phyloP scores from a whole-genome alignment of 495 filamentous ascomycete species.

The Talaromyces borbonicus region DNA sequence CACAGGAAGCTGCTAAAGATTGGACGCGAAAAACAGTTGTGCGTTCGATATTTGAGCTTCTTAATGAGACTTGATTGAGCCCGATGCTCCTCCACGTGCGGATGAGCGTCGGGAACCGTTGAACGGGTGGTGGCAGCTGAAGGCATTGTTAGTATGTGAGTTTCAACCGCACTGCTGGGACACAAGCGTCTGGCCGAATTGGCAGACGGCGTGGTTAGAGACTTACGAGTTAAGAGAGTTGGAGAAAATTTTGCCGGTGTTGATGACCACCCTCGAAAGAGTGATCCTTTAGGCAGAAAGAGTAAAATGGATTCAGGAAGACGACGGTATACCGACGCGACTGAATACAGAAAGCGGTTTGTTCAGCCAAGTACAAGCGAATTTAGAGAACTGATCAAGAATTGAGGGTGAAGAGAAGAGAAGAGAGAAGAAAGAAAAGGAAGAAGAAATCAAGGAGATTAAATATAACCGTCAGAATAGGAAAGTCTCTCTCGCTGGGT shows the following conservation, averaged over 20 bases:
- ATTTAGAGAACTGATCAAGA: slow-evolving; percentile 1
- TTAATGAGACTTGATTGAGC: slow-evolving; percentile 58
- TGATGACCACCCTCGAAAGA: slow-evolving; percentile 34
- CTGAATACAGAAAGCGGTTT: neutral
- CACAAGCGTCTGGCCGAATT: too few relatives aligned
- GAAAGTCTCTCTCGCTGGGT: too few relatives aligned
- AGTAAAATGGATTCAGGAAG: slow-evolving; percentile 9
- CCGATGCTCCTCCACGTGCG: slow-evolving; percentile 77
- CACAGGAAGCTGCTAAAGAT: slow-evolving; percentile 1
- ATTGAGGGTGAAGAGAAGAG: slow-evolving; percentile 8
- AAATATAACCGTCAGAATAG: slow-evolving; percentile 7
- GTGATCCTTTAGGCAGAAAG: slow-evolving; percentile 22
- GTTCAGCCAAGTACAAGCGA: neutral
- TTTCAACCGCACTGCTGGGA: too few relatives aligned
- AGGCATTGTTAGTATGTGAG: slow-evolving; percentile 12
- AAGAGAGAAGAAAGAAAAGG: slow-evolving; percentile 10
- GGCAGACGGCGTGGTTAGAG: too few relatives aligned
- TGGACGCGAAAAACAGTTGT: slow-evolving; percentile 10
- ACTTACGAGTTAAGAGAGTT: slow-evolving; percentile 42
- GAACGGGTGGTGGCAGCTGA: slow-evolving; percentile 90
- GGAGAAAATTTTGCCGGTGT: slow-evolving; percentile 41
- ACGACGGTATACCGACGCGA: neutral
- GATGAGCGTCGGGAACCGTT: slow-evolving; percentile 86
- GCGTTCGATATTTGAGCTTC: slow-evolving; percentile 16
- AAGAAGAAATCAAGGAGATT: slow-evolving; percentile 8